Evolutionary conservation across 495 filamentous ascomycete species (phyloP), one percentile per base, ranked within the genome.

Genomic region (Emericellopsis terricola): DNA sequence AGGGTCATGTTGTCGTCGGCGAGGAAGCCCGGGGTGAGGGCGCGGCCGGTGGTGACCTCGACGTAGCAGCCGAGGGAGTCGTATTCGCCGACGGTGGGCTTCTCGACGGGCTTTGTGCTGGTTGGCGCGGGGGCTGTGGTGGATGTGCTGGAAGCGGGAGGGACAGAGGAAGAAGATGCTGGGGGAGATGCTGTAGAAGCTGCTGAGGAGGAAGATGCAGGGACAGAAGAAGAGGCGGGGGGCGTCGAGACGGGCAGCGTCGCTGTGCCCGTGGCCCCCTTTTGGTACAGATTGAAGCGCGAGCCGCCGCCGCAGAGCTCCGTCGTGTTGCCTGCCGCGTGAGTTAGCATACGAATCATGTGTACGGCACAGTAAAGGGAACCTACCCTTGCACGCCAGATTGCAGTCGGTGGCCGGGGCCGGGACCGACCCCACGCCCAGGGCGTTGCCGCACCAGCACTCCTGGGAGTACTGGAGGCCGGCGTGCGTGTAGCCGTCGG

Each of bases 281-380:
- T 21, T 2, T 32, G 29, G n/a, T 38, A 38, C 10, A 38, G 29
- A 9, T 38, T 56, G 8, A 69, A 27, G 14, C 52, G 51, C 28
- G 38, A 31, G 0, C 49, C 38, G 9, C 52, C 61, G 13, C 65
- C 64, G 32, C 65, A 69, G 29, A 43, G 49, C 39, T 69, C 44
- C 2, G 41, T 46, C 6, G 29, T 10, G 34, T 61, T 52, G 20
- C 51, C n/a, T n/a, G n/a, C n/a, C n/a, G n/a, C n/a, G n/a, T n/a
- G n/a, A n/a, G n/a, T n/a, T n/a, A n/a, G n/a, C n/a, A n/a, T n/a
- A n/a, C n/a, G n/a, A n/a, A n/a, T n/a, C n/a, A n/a, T n/a, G n/a
- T n/a, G n/a, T n/a, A n/a, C n/a, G n/a, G n/a, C n/a, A n/a, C n/a
- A n/a, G n/a, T n/a, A n/a, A n/a, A n/a, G n/a, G n/a, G n/a, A n/a